Evolutionary conservation across 371 early-diverging fungal genomes (phyloP).

Genomic region (Mucor racemosus): DNA sequence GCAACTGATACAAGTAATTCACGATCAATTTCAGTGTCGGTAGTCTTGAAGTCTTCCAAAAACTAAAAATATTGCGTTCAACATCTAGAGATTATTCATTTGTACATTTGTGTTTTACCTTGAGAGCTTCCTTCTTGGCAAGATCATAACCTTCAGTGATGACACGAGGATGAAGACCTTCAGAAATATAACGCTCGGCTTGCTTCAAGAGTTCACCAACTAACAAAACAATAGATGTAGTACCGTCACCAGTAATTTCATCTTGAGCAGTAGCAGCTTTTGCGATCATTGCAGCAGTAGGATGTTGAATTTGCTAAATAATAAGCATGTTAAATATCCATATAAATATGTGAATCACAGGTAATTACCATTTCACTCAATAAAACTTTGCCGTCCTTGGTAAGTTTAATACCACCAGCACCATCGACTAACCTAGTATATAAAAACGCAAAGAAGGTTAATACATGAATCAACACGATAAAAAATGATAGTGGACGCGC

Average conservation of each 20-base stretch:
- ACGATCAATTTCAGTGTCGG: constrained; percentile 78
- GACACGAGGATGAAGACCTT: constrained; percentile 97
- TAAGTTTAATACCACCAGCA: constrained; percentile 93
- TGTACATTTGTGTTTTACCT: constrained; percentile 50
- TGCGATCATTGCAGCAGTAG: constrained; percentile 99
- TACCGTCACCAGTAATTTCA: constrained; percentile 99
- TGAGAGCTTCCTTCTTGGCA: constrained; percentile 93
- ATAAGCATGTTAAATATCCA: constrained; percentile 15
- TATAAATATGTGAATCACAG: neutral
- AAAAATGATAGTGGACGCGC: constrained; percentile 14
- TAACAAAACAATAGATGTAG: constrained; percentile 95
- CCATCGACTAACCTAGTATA: constrained; percentile 90
- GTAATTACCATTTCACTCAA: constrained; percentile 92
- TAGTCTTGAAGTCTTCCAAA: constrained; percentile 83
- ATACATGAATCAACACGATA: constrained; percentile 9
- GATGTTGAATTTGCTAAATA: constrained; percentile 98
- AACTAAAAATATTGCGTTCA: constrained; percentile 59
- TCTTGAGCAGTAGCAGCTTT: constrained; percentile 99
- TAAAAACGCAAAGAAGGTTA: neutral
- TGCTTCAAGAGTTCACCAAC: constrained; percentile 98
- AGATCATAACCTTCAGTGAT: constrained; percentile 97
- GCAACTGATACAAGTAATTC: constrained; percentile 92
- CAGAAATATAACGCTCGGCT: constrained; percentile 93
- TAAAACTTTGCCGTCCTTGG: constrained; percentile 97
- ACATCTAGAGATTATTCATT: neutral